phyloP scores from a whole-genome alignment of 1,139 yeast species.

The Magnusiomyces paraingens region DNA sequence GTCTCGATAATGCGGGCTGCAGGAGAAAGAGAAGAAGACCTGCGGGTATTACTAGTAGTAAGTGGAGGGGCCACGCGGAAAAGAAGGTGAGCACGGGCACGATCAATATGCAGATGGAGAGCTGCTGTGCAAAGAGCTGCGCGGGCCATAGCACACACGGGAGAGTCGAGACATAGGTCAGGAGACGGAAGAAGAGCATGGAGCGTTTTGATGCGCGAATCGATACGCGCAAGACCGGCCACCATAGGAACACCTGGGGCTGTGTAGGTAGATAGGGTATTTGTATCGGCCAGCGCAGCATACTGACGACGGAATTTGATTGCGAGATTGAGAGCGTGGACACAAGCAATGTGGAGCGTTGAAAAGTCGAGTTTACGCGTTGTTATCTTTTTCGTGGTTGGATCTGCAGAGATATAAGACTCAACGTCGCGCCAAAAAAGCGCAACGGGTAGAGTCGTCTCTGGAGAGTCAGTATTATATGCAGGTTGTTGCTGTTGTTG shows the following conservation, averaged over 20 bases:
- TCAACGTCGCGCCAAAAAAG: not conserved
- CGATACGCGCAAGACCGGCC: not conserved
- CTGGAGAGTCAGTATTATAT: not conserved
- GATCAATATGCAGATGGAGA: conserved; percentile 3
- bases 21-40: not conserved
- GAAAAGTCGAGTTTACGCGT: not conserved
- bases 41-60: not conserved
- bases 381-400: not conserved
- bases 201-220: conserved; percentile 1
- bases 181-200: conserved; percentile 7
- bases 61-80: not conserved
- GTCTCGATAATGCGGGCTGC: not conserved
- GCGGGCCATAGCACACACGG: conserved; percentile 2
- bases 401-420: conserved; percentile 3
- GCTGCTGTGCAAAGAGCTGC: conserved; percentile 5
- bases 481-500: not conserved
- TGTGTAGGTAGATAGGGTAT: not conserved
- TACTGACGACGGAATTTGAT: conserved; percentile 1
- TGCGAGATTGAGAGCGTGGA: conserved; percentile 5
- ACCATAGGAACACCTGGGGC: not conserved
- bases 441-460: not conserved
- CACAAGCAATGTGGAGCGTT: conserved; percentile 2
- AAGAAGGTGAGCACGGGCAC: conserved; percentile 3
- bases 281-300: not conserved
- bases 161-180: not conserved